Conservation (phyloP, 768 basidiomycete species). For the Daedalea quercina region DNA sequence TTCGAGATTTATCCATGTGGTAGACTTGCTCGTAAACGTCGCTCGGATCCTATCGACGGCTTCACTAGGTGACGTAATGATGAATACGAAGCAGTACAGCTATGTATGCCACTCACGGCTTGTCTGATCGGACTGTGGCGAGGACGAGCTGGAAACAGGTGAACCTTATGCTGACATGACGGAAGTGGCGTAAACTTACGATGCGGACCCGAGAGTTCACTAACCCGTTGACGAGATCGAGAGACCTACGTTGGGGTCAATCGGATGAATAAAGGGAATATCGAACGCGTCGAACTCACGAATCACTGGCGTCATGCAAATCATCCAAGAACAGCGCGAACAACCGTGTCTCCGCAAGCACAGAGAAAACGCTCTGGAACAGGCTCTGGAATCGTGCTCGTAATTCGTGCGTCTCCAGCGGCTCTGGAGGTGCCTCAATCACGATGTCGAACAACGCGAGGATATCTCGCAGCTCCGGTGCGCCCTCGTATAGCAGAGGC, state of each 20-base stretch:
- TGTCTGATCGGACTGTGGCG: slow-evolving; percentile 53
- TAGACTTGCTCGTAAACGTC: slow-evolving; percentile 53
- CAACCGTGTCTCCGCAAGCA: slow-evolving; percentile 62
- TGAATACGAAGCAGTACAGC: not conserved
- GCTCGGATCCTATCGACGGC: slow-evolving; percentile 43
- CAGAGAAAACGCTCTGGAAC: slow-evolving; percentile 62
- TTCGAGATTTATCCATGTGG: slow-evolving; percentile 64
- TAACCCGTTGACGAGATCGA: slow-evolving; percentile 60
- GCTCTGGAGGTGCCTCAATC: slow-evolving; percentile 45
- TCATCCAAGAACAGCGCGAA: slow-evolving; percentile 72
- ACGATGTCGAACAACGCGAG: slow-evolving; percentile 47
- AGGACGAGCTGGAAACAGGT: slow-evolving; percentile 46
- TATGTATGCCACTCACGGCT: slow-evolving; percentile 30
- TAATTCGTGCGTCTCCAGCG: slow-evolving; percentile 51
- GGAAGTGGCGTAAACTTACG: slow-evolving; percentile 28
- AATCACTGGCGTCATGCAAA: slow-evolving; percentile 68
- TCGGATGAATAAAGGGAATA: not conserved
- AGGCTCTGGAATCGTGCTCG: slow-evolving; percentile 66
- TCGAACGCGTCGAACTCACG: slow-evolving; percentile 31
- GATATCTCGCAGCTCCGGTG: slow-evolving; percentile 63
- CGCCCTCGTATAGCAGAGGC: slow-evolving; percentile 63
- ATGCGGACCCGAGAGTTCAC: slow-evolving; percentile 61
- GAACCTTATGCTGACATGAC: not conserved
- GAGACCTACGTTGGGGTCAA: slow-evolving; percentile 35
- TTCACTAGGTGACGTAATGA: slow-evolving; percentile 26